These are phyloP conservation scores for Erysimum cheiranthoides DNA, from an alignment of 345 rosid genomes.

Conservation along the genomic window DNA sequence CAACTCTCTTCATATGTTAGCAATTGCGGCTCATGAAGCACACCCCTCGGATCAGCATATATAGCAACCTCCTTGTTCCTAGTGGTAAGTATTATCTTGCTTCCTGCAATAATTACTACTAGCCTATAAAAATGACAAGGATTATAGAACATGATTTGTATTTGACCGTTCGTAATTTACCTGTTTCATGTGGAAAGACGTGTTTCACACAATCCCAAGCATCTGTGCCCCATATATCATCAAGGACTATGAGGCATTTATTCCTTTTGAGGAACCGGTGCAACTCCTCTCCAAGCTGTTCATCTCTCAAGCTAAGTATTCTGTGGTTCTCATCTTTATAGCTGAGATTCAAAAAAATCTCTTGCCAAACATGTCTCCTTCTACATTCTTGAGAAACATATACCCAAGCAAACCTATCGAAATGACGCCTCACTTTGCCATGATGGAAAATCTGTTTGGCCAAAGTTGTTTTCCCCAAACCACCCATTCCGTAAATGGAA, in stretches of 20 bases:
- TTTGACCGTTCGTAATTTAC: constrained; percentile 12
- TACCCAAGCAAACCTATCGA: constrained; percentile 52
- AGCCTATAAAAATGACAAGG: background rate
- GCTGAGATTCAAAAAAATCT: constrained; percentile 45
- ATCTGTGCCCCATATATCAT: constrained; percentile 52
- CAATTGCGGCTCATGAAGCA: constrained; percentile 33
- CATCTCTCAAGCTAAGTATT: constrained; percentile 48
- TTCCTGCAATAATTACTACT: constrained; percentile 26
- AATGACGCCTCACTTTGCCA: constrained; percentile 42
- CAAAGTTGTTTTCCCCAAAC: constrained; percentile 61
- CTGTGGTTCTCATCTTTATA: constrained; percentile 47
- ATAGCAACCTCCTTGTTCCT: constrained; percentile 50
- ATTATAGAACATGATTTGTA: background rate
- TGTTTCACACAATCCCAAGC: constrained; percentile 50
- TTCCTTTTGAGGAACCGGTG: constrained; percentile 36
- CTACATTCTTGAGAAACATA: constrained; percentile 52
- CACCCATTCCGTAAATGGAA: constrained; percentile 64
- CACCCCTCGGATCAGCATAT: constrained; percentile 40
- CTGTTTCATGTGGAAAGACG: constrained; percentile 47
- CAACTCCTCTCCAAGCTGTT: constrained; percentile 44
- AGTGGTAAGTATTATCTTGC: constrained; percentile 57
- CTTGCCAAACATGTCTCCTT: constrained; percentile 48
- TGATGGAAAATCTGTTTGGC: constrained; percentile 50
- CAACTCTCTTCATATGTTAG: constrained; percentile 49
- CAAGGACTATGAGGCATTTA: constrained; percentile 59